Conservation (phyloP, 306 rosid genomes). For the Cicer pinnatifidum region DNA sequence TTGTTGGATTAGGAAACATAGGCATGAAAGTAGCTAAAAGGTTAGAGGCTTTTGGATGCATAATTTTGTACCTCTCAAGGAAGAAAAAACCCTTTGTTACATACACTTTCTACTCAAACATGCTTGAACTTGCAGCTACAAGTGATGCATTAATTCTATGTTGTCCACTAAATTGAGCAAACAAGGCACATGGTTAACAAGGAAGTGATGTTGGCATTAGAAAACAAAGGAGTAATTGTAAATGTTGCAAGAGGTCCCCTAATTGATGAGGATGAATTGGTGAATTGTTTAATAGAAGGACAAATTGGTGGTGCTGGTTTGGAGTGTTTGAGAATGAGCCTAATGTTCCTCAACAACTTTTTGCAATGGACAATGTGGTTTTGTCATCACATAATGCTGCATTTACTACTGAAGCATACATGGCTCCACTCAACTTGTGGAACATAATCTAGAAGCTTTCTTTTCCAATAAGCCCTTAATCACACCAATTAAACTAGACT, state of each 20-base stretch:
- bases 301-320: conserved; percentile 60
- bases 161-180: conserved; percentile 29
- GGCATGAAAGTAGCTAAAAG: conserved; percentile 57
- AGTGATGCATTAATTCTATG: conserved; percentile 9
- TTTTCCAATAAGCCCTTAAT: conserved; percentile 47
- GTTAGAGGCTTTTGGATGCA: conserved; percentile 58
- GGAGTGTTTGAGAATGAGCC: conserved; percentile 70
- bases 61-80: conserved; percentile 51
- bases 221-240: conserved; percentile 55
- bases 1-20: conserved; percentile 61
- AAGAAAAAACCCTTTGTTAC: conserved; percentile 30
- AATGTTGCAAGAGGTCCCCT: conserved; percentile 56
- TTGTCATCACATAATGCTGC: conserved; percentile 54
- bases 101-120: conserved; percentile 48
- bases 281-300: conserved; percentile 48
- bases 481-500: conserved; percentile 2
- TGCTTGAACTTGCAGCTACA: conserved; percentile 40
- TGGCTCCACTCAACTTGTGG: conserved; percentile 19
- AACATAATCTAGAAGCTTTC: conserved; percentile 54
- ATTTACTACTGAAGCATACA: not conserved
- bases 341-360: conserved; percentile 49
- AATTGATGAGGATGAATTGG: conserved; percentile 54
- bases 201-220: conserved; percentile 49
- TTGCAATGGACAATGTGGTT: conserved; percentile 53
- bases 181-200: conserved; percentile 51